A percentile compares a stretch with the other conserved stretches of the same genome.
These are phyloP conservation scores for Diaporthe australafricana DNA, from an alignment of 2,329 filamentous ascomycete species.

Conservation along the genomic window DNA sequence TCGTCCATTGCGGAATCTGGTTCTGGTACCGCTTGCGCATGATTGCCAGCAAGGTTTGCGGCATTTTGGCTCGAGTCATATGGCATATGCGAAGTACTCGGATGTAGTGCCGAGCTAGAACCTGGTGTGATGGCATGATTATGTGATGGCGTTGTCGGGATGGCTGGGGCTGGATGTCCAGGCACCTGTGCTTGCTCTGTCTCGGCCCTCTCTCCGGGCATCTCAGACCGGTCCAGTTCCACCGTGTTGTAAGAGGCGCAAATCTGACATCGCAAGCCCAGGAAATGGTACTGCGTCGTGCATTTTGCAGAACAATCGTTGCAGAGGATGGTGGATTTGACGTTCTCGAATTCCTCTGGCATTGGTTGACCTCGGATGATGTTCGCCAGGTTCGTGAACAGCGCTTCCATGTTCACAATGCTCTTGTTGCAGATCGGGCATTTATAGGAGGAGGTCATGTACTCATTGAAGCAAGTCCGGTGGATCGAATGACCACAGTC, in stretches of 20 bases:
- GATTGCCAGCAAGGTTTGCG: not conserved
- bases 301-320: conserved; percentile 95
- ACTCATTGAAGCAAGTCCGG: conserved; percentile 85
- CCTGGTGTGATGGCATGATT: not conserved
- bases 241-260: conserved; percentile 78
- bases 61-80: not conserved
- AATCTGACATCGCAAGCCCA: conserved; percentile 88
- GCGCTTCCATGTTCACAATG: conserved; percentile 96
- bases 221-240: conserved; percentile 55
- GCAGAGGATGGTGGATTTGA: conserved; percentile 86
- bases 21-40: conserved; percentile 22
- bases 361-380: conserved; percentile 92
- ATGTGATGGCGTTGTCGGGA: not conserved
- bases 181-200: not conserved
- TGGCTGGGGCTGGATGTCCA: not conserved
- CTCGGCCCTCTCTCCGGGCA: conserved; percentile 20
- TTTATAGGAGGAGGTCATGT: conserved; percentile 91
- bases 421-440: conserved; percentile 97
- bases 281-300: conserved; percentile 91
- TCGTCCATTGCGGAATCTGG: conserved; percentile 44
- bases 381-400: conserved; percentile 91
- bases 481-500: conserved; percentile 89
- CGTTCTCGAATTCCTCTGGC: conserved; percentile 84
- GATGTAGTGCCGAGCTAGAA: not conserved
- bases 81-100: not conserved